phyloP scores from a whole-genome alignment of 164 flowering plant species.

The Nelumbo lutea region DNA sequence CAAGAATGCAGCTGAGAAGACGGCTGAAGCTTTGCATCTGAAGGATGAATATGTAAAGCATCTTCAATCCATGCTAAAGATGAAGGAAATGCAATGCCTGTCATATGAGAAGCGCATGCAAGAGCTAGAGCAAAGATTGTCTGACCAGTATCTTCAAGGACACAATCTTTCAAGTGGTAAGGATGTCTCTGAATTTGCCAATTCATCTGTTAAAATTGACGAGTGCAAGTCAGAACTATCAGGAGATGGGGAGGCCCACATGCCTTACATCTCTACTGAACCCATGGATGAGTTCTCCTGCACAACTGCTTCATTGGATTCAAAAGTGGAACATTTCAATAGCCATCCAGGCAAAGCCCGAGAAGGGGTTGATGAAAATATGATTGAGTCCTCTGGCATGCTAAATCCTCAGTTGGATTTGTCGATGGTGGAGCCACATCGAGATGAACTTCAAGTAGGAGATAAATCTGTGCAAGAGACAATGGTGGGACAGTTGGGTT shows the following conservation, averaged over 20 bases:
- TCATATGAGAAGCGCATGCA: slow-evolving; percentile 91
- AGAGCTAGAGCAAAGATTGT: slow-evolving; percentile 81
- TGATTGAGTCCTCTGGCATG: slow-evolving; percentile 67
- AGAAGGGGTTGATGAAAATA: slow-evolving; percentile 80
- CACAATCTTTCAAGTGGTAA: slow-evolving; percentile 41
- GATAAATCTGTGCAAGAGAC: slow-evolving; percentile 47
- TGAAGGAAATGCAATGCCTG: slow-evolving; percentile 66
- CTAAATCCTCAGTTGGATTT: slow-evolving; percentile 67
- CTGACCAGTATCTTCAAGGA: slow-evolving; percentile 61
- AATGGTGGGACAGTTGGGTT: slow-evolving; percentile 27
- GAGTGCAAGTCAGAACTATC: slow-evolving; percentile 57
- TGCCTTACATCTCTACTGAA: slow-evolving; percentile 39
- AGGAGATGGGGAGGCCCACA: slow-evolving; percentile 45
- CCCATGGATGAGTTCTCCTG: slow-evolving; percentile 90
- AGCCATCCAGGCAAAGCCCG: slow-evolving; percentile 36
- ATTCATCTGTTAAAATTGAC: slow-evolving; percentile 39
- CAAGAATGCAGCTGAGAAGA: slow-evolving; percentile 76
- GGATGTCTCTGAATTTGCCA: slow-evolving; percentile 31
- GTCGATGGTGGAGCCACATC: slow-evolving; percentile 70
- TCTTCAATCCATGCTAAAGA: slow-evolving; percentile 64
- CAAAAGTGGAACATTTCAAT: slow-evolving; percentile 37
- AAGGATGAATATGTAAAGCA: slow-evolving; percentile 94
- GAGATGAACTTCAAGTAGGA: slow-evolving; percentile 35
- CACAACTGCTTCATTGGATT: slow-evolving; percentile 45
- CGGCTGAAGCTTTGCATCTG: slow-evolving; percentile 81